Conservation (phyloP, 441 rosid genomes). For the Pelargonium citronellum region DNA sequence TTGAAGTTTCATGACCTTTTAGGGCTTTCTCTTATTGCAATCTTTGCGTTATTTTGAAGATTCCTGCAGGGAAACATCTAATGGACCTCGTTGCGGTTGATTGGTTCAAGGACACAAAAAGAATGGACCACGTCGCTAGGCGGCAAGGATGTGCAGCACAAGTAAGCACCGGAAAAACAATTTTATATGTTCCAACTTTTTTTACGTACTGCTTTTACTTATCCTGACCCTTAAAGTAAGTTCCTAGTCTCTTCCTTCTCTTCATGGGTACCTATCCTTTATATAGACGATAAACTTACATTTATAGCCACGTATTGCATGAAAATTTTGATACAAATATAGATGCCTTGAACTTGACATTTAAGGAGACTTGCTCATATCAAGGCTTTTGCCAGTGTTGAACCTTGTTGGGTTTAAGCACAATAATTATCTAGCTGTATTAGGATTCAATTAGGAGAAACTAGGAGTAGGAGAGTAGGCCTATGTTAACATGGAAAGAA, state of each 20-base stretch:
- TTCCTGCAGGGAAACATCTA: constrained; percentile 90
- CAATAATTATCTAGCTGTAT: neutral
- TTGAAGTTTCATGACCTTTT: constrained; percentile 7
- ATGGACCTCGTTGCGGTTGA: constrained; percentile 99
- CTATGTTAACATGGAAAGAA: no score
- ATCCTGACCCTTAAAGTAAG: neutral
- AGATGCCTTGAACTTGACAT: constrained; percentile 4
- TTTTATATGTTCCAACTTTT: neutral
- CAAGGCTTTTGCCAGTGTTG: neutral
- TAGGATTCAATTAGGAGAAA: neutral
- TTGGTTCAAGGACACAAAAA: constrained; percentile 96
- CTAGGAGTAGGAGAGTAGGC: no score
- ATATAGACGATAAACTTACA: neutral
- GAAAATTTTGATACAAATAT: neutral
- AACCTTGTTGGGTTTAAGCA: neutral
- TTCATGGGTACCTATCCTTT: neutral
- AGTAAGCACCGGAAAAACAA: constrained; percentile 41
- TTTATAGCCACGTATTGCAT: neutral
- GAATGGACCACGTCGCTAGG: constrained; percentile 94
- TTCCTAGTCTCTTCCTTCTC: neutral
- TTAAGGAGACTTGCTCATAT: neutral
- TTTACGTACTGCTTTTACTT: neutral
- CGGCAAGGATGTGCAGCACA: constrained; percentile 94
- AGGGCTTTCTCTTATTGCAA: constrained; percentile 21
- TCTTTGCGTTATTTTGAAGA: constrained; percentile 37